These are phyloP conservation scores for Venturia carpophila DNA, from an alignment of 2,329 filamentous ascomycete genomes.

Conservation along the genomic window DNA sequence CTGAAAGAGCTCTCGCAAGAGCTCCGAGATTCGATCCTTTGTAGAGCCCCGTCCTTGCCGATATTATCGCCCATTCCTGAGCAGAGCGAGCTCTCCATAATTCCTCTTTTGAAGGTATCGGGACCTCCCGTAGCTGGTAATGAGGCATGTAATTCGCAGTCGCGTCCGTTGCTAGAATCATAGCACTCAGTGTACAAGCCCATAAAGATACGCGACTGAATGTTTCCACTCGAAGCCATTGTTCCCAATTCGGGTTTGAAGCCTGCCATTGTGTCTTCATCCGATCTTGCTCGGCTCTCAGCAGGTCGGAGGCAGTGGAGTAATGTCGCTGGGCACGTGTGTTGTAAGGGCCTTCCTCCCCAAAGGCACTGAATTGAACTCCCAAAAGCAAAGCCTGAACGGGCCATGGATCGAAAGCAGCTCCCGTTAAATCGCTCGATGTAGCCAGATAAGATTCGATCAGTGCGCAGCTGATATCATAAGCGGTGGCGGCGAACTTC, in stretches of 20 bases:
- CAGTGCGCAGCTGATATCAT: not conserved
- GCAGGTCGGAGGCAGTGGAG: not conserved
- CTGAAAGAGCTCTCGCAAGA: not conserved
- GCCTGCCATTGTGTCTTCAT: not conserved
- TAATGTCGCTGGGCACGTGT: not conserved
- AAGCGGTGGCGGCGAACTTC: not conserved
- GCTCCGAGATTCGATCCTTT: not conserved
- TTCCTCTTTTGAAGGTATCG: not conserved
- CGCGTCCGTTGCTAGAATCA: constrained; percentile 5
- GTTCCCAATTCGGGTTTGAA: not conserved
- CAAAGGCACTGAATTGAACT: constrained; percentile 2
- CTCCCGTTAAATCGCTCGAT: not conserved
- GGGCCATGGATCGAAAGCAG: not conserved
- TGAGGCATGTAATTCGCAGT: constrained; percentile 5
- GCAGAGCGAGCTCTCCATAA: constrained; percentile 3
- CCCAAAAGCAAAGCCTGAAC: not conserved
- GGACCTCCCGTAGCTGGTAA: not conserved
- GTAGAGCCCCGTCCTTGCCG: not conserved
- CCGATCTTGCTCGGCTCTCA: not conserved
- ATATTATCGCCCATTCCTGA: not conserved
- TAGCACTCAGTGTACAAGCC: not conserved
- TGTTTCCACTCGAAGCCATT: constrained; percentile 1
- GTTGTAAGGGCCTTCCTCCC: not conserved
- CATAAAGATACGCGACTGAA: constrained; percentile 3
- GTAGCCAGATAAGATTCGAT: not conserved